Evolutionary conservation across 2,329 filamentous ascomycete species (phyloP), one percentile per base, ranked within the genome.

Genomic region (Diaporthe amygdali): DNA sequence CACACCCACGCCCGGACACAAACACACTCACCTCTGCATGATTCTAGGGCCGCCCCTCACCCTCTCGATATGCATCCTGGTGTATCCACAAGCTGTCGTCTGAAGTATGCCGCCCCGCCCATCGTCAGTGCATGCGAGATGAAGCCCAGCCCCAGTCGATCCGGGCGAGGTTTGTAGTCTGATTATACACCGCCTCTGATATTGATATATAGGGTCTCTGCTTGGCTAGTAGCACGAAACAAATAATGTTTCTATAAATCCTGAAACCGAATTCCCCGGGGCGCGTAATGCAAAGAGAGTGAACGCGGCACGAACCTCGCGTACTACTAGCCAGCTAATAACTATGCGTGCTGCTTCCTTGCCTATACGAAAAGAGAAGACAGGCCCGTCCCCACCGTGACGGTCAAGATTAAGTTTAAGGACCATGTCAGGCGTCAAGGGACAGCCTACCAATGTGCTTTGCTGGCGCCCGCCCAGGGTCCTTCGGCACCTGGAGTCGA

Each of bases 211-310:
- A 9, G 30, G 59, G 44, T 8, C 27, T 15, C 7, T 49, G 25
- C 44, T n/a, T 49, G 59, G 30, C 25, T 34, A 34, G 37, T 41
- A 70, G 66, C 46, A 52, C 49, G 41, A 44, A 56, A 66, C 59
- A 37, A 37, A 55, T 47, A 34, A 32, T 67, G 46, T 55, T 55
- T 61, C 56, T 70, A 46, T 70, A 52, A 47, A 61, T 61, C 63
- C 61, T 72, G 71, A 72, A 72, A 72, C 71, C 25, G 12, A 37
- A 41, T 37, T 39, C 30, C 64, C 44, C 46, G 47, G 52, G 54
- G 52, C 64, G 54, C 69, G 54, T 71, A 49, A 71, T 63, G 63
- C 64, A 51, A 46, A 68, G 37, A 64, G 20, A 37, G 41, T 63
- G 55, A 54, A 41, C 49, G 68, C 68, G 47, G 68, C 56, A 69